Conservation (phyloP, 306 rosid genomes). For the Acacia crassicarpa region DNA sequence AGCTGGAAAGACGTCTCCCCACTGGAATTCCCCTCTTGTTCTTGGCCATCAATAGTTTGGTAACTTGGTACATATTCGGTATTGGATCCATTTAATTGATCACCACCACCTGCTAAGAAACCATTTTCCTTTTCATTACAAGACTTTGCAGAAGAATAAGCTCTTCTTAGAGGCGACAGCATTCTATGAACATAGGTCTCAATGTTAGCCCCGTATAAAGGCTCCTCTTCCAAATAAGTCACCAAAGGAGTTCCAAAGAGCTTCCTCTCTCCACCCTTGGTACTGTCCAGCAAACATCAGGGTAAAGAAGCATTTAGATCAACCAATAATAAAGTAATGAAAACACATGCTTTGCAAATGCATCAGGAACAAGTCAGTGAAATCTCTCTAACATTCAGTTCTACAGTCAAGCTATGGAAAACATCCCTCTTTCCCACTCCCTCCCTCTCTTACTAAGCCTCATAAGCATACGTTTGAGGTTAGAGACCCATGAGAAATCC, state of each 20-base stretch:
- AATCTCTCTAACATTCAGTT: constrained; percentile 22
- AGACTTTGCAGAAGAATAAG: constrained; percentile 53
- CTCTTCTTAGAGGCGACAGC: constrained; percentile 71
- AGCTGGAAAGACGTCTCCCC: constrained; percentile 67
- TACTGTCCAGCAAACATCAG: constrained; percentile 53
- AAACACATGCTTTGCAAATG: constrained; percentile 29
- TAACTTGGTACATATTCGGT: constrained; percentile 33
- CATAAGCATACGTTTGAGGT: constrained; percentile 4
- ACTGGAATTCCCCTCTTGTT: constrained; percentile 53
- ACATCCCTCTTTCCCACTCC: background rate
- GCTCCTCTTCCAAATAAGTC: constrained; percentile 63
- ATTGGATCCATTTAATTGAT: constrained; percentile 50
- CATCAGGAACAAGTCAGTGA: constrained; percentile 27
- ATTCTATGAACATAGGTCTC: constrained; percentile 56
- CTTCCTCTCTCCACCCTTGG: constrained; percentile 72
- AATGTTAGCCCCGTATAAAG: constrained; percentile 58
- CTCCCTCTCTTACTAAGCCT: background rate
- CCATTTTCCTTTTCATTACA: constrained; percentile 74
- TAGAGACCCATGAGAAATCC: constrained; percentile 12
- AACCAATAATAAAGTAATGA: constrained; percentile 17
- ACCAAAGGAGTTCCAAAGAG: constrained; percentile 87
- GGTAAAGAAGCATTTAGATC: constrained; percentile 31
- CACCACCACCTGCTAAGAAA: constrained; percentile 49
- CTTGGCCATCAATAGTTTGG: constrained; percentile 38
- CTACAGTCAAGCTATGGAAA: constrained; percentile 19